These are phyloP conservation scores for Botryosphaeria agaves DNA, from an alignment of 2,329 filamentous ascomycete genomes.

Conservation along the genomic window DNA sequence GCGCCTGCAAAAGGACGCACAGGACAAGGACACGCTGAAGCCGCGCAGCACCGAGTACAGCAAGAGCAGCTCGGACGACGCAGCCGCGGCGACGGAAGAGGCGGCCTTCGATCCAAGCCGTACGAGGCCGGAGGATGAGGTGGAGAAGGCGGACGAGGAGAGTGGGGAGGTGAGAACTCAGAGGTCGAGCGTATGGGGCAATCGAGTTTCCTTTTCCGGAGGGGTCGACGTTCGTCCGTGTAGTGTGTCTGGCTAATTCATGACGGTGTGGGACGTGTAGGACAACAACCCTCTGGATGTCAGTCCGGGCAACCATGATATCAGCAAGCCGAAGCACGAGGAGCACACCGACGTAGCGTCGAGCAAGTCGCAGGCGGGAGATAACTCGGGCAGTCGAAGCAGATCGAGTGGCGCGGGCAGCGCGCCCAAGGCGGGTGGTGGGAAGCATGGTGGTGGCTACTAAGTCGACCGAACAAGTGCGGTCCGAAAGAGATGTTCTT, in stretches of 20 bases:
- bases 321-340: slow-evolving; percentile 31
- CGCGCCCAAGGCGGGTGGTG: slow-evolving; percentile 18
- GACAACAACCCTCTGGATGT: slow-evolving; percentile 36
- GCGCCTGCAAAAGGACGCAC: no score
- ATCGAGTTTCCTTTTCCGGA: background rate
- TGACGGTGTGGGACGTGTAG: slow-evolving; percentile 4
- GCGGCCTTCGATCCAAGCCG: slow-evolving; percentile 52
- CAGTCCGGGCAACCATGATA: slow-evolving; percentile 41
- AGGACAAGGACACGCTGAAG: slow-evolving; percentile 41
- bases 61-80: slow-evolving; percentile 46
- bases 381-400: slow-evolving; percentile 15
- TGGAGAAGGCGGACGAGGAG: slow-evolving; percentile 19
- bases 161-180: slow-evolving; percentile 5
- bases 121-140: slow-evolving; percentile 49
- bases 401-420: slow-evolving; percentile 22
- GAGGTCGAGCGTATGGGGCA: background rate
- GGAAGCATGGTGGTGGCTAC: slow-evolving; percentile 10
- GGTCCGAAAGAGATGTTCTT: no score
- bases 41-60: slow-evolving; percentile 49
- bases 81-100: slow-evolving; percentile 34
- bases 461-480: no score
- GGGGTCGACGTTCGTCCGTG: background rate
- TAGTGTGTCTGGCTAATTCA: no score
- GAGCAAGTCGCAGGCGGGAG: slow-evolving; percentile 14
- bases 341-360: slow-evolving; percentile 24